Evolutionary conservation across 805 yeast species (phyloP).

Genomic region (Ogataea pignaliae): DNA sequence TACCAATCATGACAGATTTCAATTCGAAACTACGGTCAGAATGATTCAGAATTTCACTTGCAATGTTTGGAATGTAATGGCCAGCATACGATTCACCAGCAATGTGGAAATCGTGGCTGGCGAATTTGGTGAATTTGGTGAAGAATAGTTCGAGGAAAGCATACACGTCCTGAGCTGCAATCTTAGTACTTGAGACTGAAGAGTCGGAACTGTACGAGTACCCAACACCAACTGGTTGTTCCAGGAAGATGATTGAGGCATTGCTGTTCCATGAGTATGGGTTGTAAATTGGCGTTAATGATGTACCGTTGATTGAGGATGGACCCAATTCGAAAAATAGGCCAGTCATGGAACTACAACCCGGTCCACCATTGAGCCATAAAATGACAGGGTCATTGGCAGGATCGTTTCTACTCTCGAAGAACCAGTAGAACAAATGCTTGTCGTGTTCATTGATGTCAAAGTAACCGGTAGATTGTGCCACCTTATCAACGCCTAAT

Average conservation of each 20-base stretch:
- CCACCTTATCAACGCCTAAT: constrained; percentile 76
- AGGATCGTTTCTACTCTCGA: constrained; percentile 89
- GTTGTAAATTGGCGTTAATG: constrained; percentile 61
- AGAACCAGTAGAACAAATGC: constrained; percentile 79
- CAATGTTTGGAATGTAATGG: constrained; percentile 88
- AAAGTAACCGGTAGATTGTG: constrained; percentile 81
- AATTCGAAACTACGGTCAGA: constrained; percentile 53
- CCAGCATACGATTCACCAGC: constrained; percentile 96
- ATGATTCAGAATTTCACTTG: constrained; percentile 70
- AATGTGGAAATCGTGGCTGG: constrained; percentile 63
- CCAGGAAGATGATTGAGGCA: constrained; percentile 81
- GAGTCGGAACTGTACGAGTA: constrained; percentile 47
- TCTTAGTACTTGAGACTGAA: constrained; percentile 64
- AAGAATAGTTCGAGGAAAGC: constrained; percentile 77
- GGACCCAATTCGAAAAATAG: constrained; percentile 86
- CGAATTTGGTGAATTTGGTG: constrained; percentile 62
- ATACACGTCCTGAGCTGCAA: constrained; percentile 81
- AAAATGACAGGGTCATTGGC: constrained; percentile 75
- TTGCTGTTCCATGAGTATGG: constrained; percentile 81
- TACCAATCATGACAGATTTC: constrained; percentile 80
- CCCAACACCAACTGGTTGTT: constrained; percentile 68
- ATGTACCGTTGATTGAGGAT: constrained; percentile 51
- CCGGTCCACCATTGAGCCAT: constrained; percentile 96
- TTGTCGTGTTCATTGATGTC: constrained; percentile 64
- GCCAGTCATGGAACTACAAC: constrained; percentile 87